These are phyloP conservation scores for Claviceps spartinae DNA, from an alignment of 2,329 filamentous ascomycete species.

Conservation along the genomic window DNA sequence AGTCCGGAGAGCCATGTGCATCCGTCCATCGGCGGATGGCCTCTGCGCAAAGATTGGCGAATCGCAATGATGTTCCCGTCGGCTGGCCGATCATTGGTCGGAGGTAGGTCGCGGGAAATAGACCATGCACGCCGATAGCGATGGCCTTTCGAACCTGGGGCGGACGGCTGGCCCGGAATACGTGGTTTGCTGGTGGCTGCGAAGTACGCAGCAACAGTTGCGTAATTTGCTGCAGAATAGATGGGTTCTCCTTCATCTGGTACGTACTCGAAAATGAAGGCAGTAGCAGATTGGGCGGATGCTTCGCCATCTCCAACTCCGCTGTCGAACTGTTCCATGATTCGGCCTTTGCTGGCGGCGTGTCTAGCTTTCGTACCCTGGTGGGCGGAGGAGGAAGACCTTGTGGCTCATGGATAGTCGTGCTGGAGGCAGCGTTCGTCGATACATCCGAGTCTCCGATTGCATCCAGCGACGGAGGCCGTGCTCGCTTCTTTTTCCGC, in stretches of 20 bases:
- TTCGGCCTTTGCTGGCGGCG: constrained; percentile 10
- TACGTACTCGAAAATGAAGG: constrained; percentile 61
- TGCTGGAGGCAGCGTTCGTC: constrained; percentile 8
- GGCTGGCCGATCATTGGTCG: constrained; percentile 89
- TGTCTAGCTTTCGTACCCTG: constrained; percentile 1
- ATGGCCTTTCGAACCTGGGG: constrained; percentile 72
- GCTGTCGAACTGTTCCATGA: constrained; percentile 15
- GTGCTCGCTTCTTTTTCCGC: constrained; percentile 30
- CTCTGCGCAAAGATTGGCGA: constrained; percentile 74
- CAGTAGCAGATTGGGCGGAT: constrained; percentile 48
- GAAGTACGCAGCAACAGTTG: constrained; percentile 42
- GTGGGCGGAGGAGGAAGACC: constrained; percentile 2
- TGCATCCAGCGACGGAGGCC: constrained; percentile 33
- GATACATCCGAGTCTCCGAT: constrained; percentile 23
- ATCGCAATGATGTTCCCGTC: constrained; percentile 87
- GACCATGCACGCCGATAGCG: constrained; percentile 86
- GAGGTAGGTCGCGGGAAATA: constrained; percentile 77
- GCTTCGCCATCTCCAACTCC: constrained; percentile 33
- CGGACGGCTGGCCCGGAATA: constrained; percentile 54
- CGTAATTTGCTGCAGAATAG: constrained; percentile 53
- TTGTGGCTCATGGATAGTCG: constrained; percentile 1
- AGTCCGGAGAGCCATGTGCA: constrained; percentile 55
- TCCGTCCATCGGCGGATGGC: constrained; percentile 76
- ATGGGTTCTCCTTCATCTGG: constrained; percentile 50
- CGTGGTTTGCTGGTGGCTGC: constrained; percentile 50